Conservation (phyloP, 164 flowering plant species). For the Vitis rupestris region DNA sequence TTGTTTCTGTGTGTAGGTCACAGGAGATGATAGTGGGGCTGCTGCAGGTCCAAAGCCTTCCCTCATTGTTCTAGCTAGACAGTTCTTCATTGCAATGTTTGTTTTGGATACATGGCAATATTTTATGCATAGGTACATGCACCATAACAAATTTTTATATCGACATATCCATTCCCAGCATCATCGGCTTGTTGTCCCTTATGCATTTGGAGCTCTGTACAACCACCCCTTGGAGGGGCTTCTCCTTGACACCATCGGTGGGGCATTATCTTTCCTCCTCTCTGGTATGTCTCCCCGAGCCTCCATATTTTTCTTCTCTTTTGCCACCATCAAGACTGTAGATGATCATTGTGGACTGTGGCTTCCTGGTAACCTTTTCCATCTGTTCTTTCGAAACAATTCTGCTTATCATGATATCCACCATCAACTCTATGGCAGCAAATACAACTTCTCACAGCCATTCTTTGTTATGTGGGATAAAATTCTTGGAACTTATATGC, state of each 20-base stretch:
- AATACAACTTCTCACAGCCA: slow-evolving; percentile 94
- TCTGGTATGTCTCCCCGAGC: slow-evolving; percentile 95
- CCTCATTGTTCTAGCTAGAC: slow-evolving; percentile 44
- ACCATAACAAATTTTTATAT: slow-evolving; percentile 89
- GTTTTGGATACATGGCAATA: slow-evolving; percentile 95
- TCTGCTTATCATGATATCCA: slow-evolving; percentile 96
- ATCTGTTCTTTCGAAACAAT: slow-evolving; percentile 75
- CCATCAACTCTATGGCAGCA: slow-evolving; percentile 90
- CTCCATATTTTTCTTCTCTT: slow-evolving; percentile 94
- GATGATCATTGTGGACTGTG: slow-evolving; percentile 96
- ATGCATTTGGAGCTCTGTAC: slow-evolving; percentile 93
- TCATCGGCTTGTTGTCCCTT: slow-evolving; percentile 90
- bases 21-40: slow-evolving; percentile 38
- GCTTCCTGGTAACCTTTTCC: slow-evolving; percentile 94
- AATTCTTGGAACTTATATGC: slow-evolving; percentile 93
- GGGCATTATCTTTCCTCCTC: slow-evolving; percentile 80
- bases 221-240: slow-evolving; percentile 94
- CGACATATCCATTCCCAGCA: slow-evolving; percentile 90
- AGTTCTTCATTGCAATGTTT: slow-evolving; percentile 74
- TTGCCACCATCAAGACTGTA: slow-evolving; percentile 90
- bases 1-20: slow-evolving; percentile 38
- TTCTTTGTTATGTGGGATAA: slow-evolving; percentile 91
- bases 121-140: slow-evolving; percentile 95
- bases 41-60: slow-evolving; percentile 30
- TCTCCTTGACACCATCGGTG: slow-evolving; percentile 83